phyloP scores from a whole-genome alignment of 2,329 filamentous ascomycete species.

The Neofusicoccum laricinum region DNA sequence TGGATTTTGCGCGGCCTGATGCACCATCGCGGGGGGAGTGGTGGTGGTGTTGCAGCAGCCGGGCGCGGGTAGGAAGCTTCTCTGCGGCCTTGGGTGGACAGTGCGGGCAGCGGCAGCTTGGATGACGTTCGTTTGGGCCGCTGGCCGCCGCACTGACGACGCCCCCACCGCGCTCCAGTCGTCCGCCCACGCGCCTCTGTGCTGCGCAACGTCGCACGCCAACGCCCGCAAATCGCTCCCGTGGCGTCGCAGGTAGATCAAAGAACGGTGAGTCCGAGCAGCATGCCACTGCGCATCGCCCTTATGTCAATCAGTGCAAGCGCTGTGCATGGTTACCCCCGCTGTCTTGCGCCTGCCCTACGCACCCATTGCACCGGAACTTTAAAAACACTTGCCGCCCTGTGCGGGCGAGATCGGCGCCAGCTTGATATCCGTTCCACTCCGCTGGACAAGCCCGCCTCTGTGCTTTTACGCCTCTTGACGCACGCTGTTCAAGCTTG shows the following conservation, averaged over 20 bases:
- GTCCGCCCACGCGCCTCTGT: background rate
- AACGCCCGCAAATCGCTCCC: background rate
- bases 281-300: background rate
- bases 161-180: background rate
- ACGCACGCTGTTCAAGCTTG: background rate
- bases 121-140: conserved; percentile 5
- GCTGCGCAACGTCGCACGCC: conserved; percentile 5
- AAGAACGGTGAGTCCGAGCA: too few species aligned
- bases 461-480: background rate
- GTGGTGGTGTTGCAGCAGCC: background rate
- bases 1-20: background rate
- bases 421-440: conserved; percentile 1
- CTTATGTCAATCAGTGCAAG: background rate
- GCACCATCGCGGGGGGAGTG: conserved; percentile 6
- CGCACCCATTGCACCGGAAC: background rate
- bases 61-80: conserved; percentile 8
- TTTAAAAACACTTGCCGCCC: background rate
- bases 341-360: background rate
- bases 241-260: background rate
- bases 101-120: conserved; percentile 1
- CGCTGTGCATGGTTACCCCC: background rate
- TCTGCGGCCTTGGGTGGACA: conserved; percentile 7
- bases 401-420: background rate
- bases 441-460: background rate
- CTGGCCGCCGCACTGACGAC: background rate